Conservation (phyloP, 2,329 filamentous ascomycete species). For the Colletotrichum lindemuthianum region DNA sequence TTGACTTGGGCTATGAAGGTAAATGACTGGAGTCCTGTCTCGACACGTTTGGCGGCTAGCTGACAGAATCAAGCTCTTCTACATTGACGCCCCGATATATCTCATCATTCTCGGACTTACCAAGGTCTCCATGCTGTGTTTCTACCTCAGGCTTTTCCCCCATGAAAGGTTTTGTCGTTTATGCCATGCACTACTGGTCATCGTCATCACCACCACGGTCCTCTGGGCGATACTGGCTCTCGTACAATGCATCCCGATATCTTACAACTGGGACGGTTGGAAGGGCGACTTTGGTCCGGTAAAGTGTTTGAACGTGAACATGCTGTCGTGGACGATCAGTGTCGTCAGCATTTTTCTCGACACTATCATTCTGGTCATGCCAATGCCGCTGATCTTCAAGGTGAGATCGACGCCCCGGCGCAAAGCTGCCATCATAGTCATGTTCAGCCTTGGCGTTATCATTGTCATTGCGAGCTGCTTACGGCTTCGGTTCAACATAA, state of each 20-base stretch:
- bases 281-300: conserved; percentile 18
- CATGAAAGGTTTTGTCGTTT: conserved; percentile 20
- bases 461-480: conserved; percentile 47
- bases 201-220: neutral
- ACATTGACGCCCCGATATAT: conserved; percentile 13
- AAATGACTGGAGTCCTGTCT: neutral
- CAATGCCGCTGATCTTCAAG: conserved; percentile 52
- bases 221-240: neutral
- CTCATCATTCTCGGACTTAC: conserved; percentile 16
- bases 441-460: conserved; percentile 56
- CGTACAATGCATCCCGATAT: conserved; percentile 13
- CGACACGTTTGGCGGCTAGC: neutral
- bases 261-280: conserved; percentile 29
- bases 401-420: conserved; percentile 52
- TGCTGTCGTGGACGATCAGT: conserved; percentile 15
- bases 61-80: conserved; percentile 10
- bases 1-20: conserved; percentile 26
- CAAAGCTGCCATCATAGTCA: conserved; percentile 53
- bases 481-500: conserved; percentile 46
- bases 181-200: conserved; percentile 9
- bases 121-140: conserved; percentile 22
- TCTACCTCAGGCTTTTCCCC: conserved; percentile 23
- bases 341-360: conserved; percentile 57
- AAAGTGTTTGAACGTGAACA: conserved; percentile 10
- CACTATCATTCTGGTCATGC: conserved; percentile 52